A percentile compares a stretch with the other conserved stretches of the same genome.
phyloP scores from a whole-genome alignment of 768 basidiomycete species.

The Lentinula raphanica region DNA sequence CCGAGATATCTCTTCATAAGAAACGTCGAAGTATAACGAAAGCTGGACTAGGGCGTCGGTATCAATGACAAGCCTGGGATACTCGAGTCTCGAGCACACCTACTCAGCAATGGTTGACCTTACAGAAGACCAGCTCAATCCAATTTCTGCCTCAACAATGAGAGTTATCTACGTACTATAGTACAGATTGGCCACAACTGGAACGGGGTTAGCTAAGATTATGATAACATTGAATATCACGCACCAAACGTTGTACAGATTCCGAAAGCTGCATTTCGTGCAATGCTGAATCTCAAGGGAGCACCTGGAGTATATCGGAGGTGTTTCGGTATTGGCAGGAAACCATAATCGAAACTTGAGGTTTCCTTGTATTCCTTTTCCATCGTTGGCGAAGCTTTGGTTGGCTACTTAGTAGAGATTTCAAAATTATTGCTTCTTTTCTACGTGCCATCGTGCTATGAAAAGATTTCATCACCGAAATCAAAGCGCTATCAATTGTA shows the following conservation, averaged over 20 bases:
- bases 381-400: no score
- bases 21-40: constrained; percentile 33
- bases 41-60: constrained; percentile 31
- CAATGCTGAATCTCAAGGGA: constrained; percentile 46
- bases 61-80: neutral
- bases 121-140: neutral
- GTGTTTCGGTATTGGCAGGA: constrained; percentile 57
- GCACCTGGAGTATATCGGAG: constrained; percentile 47
- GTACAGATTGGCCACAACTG: constrained; percentile 73
- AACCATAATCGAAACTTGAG: constrained; percentile 43
- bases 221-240: constrained; percentile 8
- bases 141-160: neutral
- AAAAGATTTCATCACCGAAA: no score
- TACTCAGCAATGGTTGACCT: constrained; percentile 74
- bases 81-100: constrained; percentile 15
- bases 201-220: neutral
- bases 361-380: no score
- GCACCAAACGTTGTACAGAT: constrained; percentile 55
- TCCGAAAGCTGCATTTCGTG: constrained; percentile 57
- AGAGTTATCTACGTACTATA: constrained; percentile 38
- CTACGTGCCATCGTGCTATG: no score
- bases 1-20: constrained; percentile 36
- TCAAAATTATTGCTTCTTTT: no score
- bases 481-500: no score
- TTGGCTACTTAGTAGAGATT: no score